A percentile compares a stretch with the other conserved stretches of the same genome.
Conservation (phyloP, 495 filamentous ascomycete genomes). For the Ascodesmis nigricans region DNA sequence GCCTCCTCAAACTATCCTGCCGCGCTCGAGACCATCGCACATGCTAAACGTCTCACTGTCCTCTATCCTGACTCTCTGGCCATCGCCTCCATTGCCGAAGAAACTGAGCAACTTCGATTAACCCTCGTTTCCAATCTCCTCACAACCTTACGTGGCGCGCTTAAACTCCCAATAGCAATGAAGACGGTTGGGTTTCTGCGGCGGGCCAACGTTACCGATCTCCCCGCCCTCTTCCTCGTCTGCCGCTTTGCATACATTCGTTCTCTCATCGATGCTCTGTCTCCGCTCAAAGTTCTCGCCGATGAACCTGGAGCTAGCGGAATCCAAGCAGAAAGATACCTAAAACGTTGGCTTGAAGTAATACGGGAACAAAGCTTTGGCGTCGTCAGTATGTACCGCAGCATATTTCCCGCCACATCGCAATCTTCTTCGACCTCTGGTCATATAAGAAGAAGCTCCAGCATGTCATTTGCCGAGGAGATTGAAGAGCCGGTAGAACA, state of each 20-base stretch:
- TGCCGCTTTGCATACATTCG: conserved; percentile 64
- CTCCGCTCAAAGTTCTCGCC: conserved; percentile 68
- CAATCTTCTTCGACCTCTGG: conserved; percentile 11
- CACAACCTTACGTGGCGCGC: conserved; percentile 47
- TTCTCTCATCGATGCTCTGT: conserved; percentile 59
- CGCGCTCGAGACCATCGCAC: conserved; percentile 77
- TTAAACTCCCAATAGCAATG: conserved; percentile 81
- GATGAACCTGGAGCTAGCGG: conserved; percentile 43
- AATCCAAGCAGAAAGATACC: conserved; percentile 79
- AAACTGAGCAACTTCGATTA: conserved; percentile 76
- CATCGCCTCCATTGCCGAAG: conserved; percentile 44
- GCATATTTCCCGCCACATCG: conserved; percentile 55
- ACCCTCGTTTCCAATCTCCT: conserved; percentile 76
- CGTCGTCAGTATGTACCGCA: conserved; percentile 77
- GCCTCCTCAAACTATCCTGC: conserved; percentile 52
- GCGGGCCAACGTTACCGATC: conserved; percentile 34
- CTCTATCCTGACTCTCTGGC: conserved; percentile 62
- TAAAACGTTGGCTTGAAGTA: conserved; percentile 93
- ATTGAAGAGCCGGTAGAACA: conserved; percentile 22
- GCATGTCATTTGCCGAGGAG: conserved; percentile 2
- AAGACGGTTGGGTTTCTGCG: conserved; percentile 82
- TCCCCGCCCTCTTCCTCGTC: conserved; percentile 54
- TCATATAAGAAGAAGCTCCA: conserved; percentile 13
- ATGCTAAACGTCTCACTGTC: conserved; percentile 67
- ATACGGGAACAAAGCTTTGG: conserved; percentile 96